A percentile compares a stretch with the other conserved stretches of the same genome.
These are phyloP conservation scores for Comarum palustre DNA, from an alignment of 306 rosid genomes.

Conservation along the genomic window DNA sequence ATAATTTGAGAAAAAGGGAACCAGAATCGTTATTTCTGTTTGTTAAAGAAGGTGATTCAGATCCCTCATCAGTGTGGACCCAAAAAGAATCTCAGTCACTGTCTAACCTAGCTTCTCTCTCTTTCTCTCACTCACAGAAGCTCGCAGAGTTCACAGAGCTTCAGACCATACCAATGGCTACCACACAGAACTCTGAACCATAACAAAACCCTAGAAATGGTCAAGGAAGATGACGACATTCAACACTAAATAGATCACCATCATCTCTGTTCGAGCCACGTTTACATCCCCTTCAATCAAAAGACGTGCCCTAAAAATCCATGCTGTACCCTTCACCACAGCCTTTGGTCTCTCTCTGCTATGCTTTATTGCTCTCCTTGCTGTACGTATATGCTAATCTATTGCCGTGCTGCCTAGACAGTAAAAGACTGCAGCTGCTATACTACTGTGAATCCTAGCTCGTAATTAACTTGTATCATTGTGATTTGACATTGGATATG, in stretches of 20 bases:
- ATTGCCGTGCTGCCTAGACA: not conserved
- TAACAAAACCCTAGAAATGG: not conserved
- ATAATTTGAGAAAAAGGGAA: not conserved
- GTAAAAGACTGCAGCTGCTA: slow-evolving; percentile 5
- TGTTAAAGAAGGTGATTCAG: not conserved
- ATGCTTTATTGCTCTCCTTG: not conserved
- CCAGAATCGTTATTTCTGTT: slow-evolving; percentile 16
- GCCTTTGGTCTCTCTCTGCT: not conserved
- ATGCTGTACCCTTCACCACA: not conserved
- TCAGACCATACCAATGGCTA: slow-evolving; percentile 3
- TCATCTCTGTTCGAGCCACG: not conserved
- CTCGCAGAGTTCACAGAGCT: not conserved
- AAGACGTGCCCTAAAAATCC: not conserved
- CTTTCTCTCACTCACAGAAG: not conserved
- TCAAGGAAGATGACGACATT: slow-evolving; percentile 13
- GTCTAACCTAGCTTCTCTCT: not conserved
- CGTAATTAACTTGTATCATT: not conserved
- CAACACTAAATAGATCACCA: not conserved
- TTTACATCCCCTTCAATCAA: slow-evolving; percentile 4
- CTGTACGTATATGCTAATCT: not conserved
- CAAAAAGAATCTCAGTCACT: not conserved
- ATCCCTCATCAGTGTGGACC: slow-evolving; percentile 3
- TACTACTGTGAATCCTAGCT: not conserved
- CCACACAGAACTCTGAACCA: not conserved
- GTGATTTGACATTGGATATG: slow-evolving; percentile 19